Evolutionary conservation across 164 flowering plant species (phyloP), one percentile per base, ranked within the genome.

Genomic region (Magnolia sinica): DNA sequence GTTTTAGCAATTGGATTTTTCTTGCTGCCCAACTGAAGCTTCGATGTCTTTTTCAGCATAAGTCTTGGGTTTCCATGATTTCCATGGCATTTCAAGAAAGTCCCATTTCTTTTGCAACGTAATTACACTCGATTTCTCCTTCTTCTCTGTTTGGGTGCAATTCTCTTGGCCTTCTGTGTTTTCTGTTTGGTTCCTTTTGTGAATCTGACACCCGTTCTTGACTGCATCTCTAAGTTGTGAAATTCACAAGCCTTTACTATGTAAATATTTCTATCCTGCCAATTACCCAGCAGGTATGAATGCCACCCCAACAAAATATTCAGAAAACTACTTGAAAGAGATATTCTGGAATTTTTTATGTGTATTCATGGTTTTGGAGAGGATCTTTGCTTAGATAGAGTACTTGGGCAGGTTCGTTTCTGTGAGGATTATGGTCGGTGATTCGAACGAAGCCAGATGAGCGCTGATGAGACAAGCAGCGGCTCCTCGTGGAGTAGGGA

Each of bases 401-500:
- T 69, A 59, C 37, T 72, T 70, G 76, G 45, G 51, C 77, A 64
- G 74, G 58, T 73, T 63, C 68, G 4, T 50, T 73, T n/a, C 49
- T 70, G 13, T 49, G 59, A 8, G 27, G 63, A 72, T 72, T 72
- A 72, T 72, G 64, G 19, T 72, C 8, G 9, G 29, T 51, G 64
- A 51, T 72, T 79, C 61, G 52, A 80, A 73, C 80, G 29, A 77
- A 81, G 73, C 66, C 79, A 88, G 84, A 92, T 91, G 95, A 83
- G 87, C n/a, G 84, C 80, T 66, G 92, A 88, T 74, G 95, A 89
- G 84, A 81, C 77, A 14, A 76, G 81, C 59, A 49, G 78, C 75
- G 82, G 87, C 84, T 88, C 90, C 77, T 51, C 27, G 50, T 93
- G 98, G 98, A 90, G 84, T 82, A 83, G 91, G 78, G 98, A 92